Evolutionary conservation across 2,329 filamentous ascomycete genomes (phyloP).

Genomic region (Apiospora aurea): DNA sequence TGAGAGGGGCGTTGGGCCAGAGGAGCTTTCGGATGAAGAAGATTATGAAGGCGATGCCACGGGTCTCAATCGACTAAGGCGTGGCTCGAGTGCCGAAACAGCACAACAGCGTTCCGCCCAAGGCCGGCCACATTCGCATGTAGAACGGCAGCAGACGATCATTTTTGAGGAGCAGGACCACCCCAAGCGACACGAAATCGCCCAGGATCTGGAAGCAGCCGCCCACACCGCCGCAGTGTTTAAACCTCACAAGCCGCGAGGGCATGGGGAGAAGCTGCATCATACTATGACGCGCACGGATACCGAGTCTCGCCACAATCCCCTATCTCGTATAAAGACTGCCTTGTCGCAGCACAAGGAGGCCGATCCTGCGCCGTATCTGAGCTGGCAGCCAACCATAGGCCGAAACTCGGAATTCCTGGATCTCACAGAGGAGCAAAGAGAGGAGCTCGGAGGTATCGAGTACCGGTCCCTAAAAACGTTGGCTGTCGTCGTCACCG

Average conservation of each 20-base stretch:
- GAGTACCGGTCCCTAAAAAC: conserved; percentile 94
- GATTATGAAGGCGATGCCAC: conserved; percentile 37
- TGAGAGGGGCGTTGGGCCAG: conserved; percentile 79
- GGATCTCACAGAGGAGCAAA: conserved; percentile 85
- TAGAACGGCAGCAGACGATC: conserved; percentile 56
- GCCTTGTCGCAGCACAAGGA: conserved; percentile 61
- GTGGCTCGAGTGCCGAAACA: conserved; percentile 39
- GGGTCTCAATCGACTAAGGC: conserved; percentile 40
- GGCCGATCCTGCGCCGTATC: conserved; percentile 77
- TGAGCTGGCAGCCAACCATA: conserved; percentile 92
- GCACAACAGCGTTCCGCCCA: conserved; percentile 11
- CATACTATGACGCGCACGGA: conserved; percentile 42
- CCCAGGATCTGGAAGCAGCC: conserved; percentile 52
- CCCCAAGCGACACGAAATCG: conserved; percentile 46
- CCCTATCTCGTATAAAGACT: conserved; percentile 63
- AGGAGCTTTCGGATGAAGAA: conserved; percentile 51
- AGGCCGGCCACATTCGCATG: background rate
- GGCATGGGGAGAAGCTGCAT: conserved; percentile 46
- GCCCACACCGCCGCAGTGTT: conserved; percentile 50
- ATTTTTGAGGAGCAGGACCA: conserved; percentile 71
- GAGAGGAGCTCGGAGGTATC: conserved; percentile 94
- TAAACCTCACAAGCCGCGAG: conserved; percentile 52
- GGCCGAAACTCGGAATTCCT: conserved; percentile 93
- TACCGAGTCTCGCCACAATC: conserved; percentile 36
- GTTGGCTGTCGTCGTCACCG: conserved; percentile 76